Conservation (phyloP, 2,329 filamentous ascomycete species). For the Botrytis sinoallii region DNA sequence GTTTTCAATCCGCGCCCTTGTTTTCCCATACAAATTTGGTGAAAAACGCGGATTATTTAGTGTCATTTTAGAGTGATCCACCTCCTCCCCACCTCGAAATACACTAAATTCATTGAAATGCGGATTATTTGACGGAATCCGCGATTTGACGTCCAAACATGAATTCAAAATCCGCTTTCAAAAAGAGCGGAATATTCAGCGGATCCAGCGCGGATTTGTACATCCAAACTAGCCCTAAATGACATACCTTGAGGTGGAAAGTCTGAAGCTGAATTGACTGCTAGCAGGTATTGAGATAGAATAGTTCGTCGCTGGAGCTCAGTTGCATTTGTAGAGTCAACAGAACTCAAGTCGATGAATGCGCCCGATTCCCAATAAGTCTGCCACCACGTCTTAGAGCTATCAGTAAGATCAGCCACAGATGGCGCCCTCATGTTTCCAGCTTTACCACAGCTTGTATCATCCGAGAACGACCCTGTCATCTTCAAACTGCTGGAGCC, state of each 20-base stretch:
- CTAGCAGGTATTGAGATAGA: constrained; percentile 44
- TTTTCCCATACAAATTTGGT: no score
- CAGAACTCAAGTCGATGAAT: constrained; percentile 43
- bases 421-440: not conserved
- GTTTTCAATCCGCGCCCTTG: no score
- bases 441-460: not conserved
- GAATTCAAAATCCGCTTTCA: no score
- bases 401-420: not conserved
- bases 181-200: no score
- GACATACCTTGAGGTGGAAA: constrained; percentile 38
- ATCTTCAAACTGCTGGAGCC: not conserved
- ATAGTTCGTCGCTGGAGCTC: constrained; percentile 46
- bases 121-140: no score
- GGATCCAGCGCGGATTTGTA: no score
- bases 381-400: constrained; percentile 27
- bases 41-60: no score
- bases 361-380: constrained; percentile 41
- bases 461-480: not conserved
- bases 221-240: no score
- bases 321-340: constrained; percentile 39
- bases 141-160: no score
- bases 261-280: constrained; percentile 42
- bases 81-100: no score
- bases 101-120: no score
- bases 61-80: no score